Evolutionary conservation across 345 rosid genomes (phyloP), one percentile per base, ranked within the genome.

Genomic region (Gossypium turneri): DNA sequence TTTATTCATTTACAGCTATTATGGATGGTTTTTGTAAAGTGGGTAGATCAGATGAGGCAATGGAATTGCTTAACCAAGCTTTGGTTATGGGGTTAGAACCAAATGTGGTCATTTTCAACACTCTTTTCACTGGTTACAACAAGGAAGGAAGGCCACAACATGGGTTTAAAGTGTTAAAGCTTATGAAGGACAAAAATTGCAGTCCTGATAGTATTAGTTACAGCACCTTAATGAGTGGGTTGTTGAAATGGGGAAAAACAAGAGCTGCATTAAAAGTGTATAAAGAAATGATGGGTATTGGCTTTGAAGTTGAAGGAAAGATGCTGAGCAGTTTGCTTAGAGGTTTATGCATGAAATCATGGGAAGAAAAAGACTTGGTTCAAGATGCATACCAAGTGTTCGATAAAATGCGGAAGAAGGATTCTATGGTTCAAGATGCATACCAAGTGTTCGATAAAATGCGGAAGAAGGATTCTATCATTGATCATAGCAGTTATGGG

Each of bases 1-100:
- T 90, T 17, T 88, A 88, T 66, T 81, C 90, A 12, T 90, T 85
- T 70, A 84, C 90, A 8, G 77, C 83, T 17, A 77, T 87, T 66
- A 90, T 87, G 95, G 88, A 86, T 82, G 95, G 95, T 22, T 88
- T 88, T 43, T 88, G 95, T 44, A 88, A 88, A 71, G 95, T 88
- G 70, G 95, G 95, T 34, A 79, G 95, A 70, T 77, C 95, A 17
- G 82, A 81, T 64, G 95, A 90, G 64, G 91, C 95, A 9, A 74
- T 72, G 88, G 92, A 83, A 67, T 71, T 90, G 78, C 89, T 90
- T 16, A 53, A 81, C 55, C 90, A 88, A 65, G 90, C 92, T 70
- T 2, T 84, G 12, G 60, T 74, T 78, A 70, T 43, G 67, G 88
- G 89, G 41, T 73, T 88, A 82, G 63, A 47, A 9, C 91, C 91